phyloP scores from a whole-genome alignment of 73 alveolate species.

The Effrenium voratum region DNA sequence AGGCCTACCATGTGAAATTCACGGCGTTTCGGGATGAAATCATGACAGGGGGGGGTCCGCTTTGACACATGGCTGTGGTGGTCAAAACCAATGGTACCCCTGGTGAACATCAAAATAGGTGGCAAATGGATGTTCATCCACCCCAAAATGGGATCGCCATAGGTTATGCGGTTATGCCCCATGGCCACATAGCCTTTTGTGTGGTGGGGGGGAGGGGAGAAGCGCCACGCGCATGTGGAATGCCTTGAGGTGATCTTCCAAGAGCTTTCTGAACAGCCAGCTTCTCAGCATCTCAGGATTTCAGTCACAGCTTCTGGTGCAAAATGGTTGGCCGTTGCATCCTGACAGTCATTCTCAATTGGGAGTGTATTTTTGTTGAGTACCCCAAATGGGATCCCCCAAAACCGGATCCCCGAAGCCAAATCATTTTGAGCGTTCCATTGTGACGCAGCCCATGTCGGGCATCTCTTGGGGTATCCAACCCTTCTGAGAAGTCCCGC shows the following conservation, averaged over 20 bases:
- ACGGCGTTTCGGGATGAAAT: too few relatives aligned
- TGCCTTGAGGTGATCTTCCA: conserved; percentile 75
- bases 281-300: neutral
- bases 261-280: conserved; percentile 86
- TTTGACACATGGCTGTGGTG: too few relatives aligned
- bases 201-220: too few relatives aligned
- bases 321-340: neutral
- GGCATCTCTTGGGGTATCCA: neutral
- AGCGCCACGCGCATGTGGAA: too few relatives aligned
- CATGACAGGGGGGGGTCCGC: too few relatives aligned
- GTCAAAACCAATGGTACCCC: too few relatives aligned
- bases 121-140: too few relatives aligned
- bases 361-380: neutral
- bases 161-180: too few relatives aligned
- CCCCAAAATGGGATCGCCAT: too few relatives aligned
- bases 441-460: neutral
- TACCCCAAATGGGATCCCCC: neutral
- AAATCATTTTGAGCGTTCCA: neutral
- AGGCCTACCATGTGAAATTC: too few relatives aligned
- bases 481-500: conserved; percentile 5
- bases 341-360: neutral
- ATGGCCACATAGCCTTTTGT: too few relatives aligned
- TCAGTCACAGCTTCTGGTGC: neutral
- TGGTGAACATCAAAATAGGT: too few relatives aligned
- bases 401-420: neutral